Base-by-base conservation (phyloP, 257 asterid genomes). In the Jacaranda mimosifolia region DNA sequence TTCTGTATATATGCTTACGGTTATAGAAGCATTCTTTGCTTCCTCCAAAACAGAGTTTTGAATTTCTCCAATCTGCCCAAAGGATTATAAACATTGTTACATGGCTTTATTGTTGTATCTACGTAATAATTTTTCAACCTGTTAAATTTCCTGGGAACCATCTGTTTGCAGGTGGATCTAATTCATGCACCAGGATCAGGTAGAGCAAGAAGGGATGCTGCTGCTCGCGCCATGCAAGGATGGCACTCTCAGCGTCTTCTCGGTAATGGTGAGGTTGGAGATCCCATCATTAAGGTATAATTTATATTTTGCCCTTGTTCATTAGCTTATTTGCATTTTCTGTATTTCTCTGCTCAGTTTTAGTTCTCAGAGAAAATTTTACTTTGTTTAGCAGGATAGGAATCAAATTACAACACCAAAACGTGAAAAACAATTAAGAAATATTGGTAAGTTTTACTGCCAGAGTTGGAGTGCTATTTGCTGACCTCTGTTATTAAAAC, bases 141-240 rank as follows among this genome's bases (percentile, higher is more conserved):
- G 38, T 73, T 38, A 39, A 65, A 74, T 66, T 42, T 39, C 75
- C 52, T 65, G 17, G 21, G 35, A 58, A 74, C 63, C 51, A 57
- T 74, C 32, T 46, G 68, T 81, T 79, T 78, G 87, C 94, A 94
- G 97, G 94, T 84, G n/a, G 90, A 85, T 81, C 81, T 57, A 51
- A 70, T 74, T 82, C 93, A 89, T 63, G 83, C 90, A 77, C 64
- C 94, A 55, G 97, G 94, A 77, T 89, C 97, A 19, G 97, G 97
- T 68, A 89, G 97, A 81, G 97, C 97, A 75, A 89, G 98, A 85
- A 88, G 98, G 84, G 97, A 92, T 88, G 97, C 97, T 52, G 98
- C 97, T 32, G 97, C 98, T 78, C 98, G 98, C 79, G 98, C 98
- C 79, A 94, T 94, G 97, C 97, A 94, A 81, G 98, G 98, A 77